phyloP scores from a whole-genome alignment of 176 grass and related monocot genomes.

The Tuctoria greenei region DNA sequence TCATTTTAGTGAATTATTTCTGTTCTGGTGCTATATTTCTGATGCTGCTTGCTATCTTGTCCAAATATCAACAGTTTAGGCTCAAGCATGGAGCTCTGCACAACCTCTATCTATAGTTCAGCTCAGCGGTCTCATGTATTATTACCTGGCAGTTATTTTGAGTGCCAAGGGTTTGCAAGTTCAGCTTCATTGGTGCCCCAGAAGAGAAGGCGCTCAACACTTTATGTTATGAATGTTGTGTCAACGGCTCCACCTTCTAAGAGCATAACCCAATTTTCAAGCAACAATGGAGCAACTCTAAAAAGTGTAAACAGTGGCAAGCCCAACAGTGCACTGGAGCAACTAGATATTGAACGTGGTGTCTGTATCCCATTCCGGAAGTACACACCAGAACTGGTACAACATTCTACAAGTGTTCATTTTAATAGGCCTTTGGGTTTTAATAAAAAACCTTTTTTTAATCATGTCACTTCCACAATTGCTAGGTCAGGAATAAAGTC shows the following conservation, averaged over 20 bases:
- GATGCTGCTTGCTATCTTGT: neutral
- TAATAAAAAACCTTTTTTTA: slow-evolving; percentile 7
- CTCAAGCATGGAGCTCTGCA: slow-evolving; percentile 68
- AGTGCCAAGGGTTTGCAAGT: slow-evolving; percentile 2
- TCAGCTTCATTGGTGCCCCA: slow-evolving; percentile 25
- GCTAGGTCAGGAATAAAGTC: slow-evolving; percentile 87
- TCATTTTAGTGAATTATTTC: neutral
- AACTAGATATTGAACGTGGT: slow-evolving; percentile 95
- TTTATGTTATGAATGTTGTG: slow-evolving; percentile 47
- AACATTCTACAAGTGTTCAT: neutral
- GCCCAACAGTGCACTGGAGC: slow-evolving; percentile 77
- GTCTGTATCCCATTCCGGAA: slow-evolving; percentile 92
- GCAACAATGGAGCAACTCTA: slow-evolving; percentile 29
- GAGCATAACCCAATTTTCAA: slow-evolving; percentile 32
- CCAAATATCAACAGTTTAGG: neutral
- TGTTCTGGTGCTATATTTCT: slow-evolving; percentile 13
- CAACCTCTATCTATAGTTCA: slow-evolving; percentile 48
- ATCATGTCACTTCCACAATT: slow-evolving; percentile 30
- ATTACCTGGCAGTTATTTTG: neutral
- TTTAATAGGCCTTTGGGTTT: slow-evolving; percentile 10
- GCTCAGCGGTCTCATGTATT: slow-evolving; percentile 19
- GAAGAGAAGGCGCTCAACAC: slow-evolving; percentile 32
- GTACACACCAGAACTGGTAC: slow-evolving; percentile 82
- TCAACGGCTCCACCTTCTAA: slow-evolving; percentile 40
- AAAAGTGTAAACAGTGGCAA: slow-evolving; percentile 38